Evolutionary conservation across 495 filamentous ascomycete genomes (phyloP), one percentile per base, ranked within the genome.

Genomic region (Aspergillus indologenus): DNA sequence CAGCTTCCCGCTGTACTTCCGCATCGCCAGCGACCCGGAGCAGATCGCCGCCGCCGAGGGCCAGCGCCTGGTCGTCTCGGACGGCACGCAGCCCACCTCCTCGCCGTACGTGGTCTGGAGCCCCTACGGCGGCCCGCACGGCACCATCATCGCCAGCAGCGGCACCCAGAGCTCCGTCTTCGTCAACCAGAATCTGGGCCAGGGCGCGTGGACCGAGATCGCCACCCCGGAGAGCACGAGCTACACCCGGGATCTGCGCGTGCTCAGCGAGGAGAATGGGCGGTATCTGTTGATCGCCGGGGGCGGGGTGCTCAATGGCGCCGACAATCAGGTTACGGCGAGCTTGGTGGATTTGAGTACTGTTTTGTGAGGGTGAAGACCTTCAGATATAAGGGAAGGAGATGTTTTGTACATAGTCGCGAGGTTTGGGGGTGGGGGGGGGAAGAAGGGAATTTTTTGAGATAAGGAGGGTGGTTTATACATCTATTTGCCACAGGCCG

Each of bases 1-100:
- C 58, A 73, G 68, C 3, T 83, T 84, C 72, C 83, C 84, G 6
- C 74, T 88, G 4, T 86, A 86, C 76, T 83, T 77, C 72, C 77
- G 76, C 51, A 68, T 82, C 46, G 74, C 77, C 26, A 65, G 72
- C 17, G 69, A 79, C 53, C 86, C 87, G 0, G 76, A 82, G 29
- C 62, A 75, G 15, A 85, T 90, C 61, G 66, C 70, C 57, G 58
- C 65, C 23, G 74, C 73, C 8, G 62, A 69, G 19, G 78, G 73
- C 21, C 66, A 74, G 24, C 68, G 68, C 17, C 71, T 86, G 18
- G 68, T 74, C 11, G 76, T 73, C 11, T 75, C 71, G 15, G 78
- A 79, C 53, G 80, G 79, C 8, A 75, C 71, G 0, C 60, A 79
- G 53, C 86, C 85, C 0, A 81, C 69, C 3, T 76, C 77, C 20